Percentiles rank a stretch among this genome's conserved stretches.
Conservation (phyloP, 306 rosid species). For the Macrotyloma uniflorum region DNA sequence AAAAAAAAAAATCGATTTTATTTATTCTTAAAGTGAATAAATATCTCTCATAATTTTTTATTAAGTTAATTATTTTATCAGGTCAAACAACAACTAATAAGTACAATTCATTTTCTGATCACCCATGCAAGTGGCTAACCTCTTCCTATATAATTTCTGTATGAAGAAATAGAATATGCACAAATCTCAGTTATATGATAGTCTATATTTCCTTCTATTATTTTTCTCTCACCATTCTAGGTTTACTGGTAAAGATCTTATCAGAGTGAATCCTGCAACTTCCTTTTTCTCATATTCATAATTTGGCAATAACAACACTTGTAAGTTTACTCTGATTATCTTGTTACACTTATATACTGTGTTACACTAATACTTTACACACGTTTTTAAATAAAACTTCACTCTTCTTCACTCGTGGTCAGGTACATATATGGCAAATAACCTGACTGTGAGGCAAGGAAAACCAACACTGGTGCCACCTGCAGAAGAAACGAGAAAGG, state of each 20-base stretch:
- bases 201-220: neutral
- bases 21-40: too few species aligned
- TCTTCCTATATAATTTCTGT: neutral
- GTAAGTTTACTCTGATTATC: neutral
- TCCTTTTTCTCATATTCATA: neutral
- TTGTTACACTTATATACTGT: neutral
- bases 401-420: neutral
- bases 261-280: neutral
- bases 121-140: neutral
- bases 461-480: neutral
- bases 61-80: neutral
- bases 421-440: neutral
- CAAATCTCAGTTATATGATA: neutral
- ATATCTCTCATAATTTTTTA: too few species aligned
- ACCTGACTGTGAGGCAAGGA: neutral
- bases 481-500: constrained; percentile 7
- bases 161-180: neutral
- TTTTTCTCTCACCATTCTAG: neutral
- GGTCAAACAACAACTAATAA: neutral
- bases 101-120: neutral
- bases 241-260: neutral
- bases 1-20: too few species aligned
- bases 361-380: neutral
- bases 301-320: neutral
- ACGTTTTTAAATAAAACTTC: neutral